Evolutionary conservation across 768 basidiomycete species (phyloP), one percentile per base, ranked within the genome.

Genomic region (Hygrocybe coccinea): DNA sequence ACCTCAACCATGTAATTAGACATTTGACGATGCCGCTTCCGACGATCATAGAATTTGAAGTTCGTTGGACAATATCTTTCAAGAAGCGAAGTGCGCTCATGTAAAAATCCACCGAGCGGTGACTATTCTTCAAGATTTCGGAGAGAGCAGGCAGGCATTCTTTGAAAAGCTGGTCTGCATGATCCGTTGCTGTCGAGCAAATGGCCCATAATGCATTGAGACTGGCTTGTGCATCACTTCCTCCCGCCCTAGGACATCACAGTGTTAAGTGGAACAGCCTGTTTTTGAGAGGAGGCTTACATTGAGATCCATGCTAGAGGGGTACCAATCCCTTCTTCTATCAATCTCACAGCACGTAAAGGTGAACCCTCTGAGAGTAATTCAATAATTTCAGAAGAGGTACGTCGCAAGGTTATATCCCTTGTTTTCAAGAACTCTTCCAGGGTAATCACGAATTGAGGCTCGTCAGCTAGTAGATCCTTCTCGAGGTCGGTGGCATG

Each of bases 1-100:
- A 63, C 62, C 52, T 63, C 45, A 61, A 48, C 59, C 62, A 63
- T 38, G 35, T n/a, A 43, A 63, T 55, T 2, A 63, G 55, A 54
- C 36, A 44, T 37, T 19, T 45, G 35, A 52, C 37, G 29, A 52
- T 57, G n/a, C 55, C 59, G 24, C 59, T 59, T 49, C 56, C 51
- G 25, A 63, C 49, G 33, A 62, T 63, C 10, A 45, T 33, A 12
- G 46, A 35, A 41, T 60, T 57, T 17, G 57, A 41, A 24, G 59
- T 53, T 43, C 54, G 54, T n/a, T 37, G 43, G 43, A 49, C 46
- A 17, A 63, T 59, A 10, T 60, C 54, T 35, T 11, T 34, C 8
- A 60, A 44, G 34, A 60, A 51, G 21, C 45, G 10, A 9, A 63
- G 52, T 12, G 57, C 33, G 6, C 45, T 56, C 15, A 21, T 51